Evolutionary conservation across 768 basidiomycete genomes (phyloP).

Genomic region (Agaricus subrufescens): DNA sequence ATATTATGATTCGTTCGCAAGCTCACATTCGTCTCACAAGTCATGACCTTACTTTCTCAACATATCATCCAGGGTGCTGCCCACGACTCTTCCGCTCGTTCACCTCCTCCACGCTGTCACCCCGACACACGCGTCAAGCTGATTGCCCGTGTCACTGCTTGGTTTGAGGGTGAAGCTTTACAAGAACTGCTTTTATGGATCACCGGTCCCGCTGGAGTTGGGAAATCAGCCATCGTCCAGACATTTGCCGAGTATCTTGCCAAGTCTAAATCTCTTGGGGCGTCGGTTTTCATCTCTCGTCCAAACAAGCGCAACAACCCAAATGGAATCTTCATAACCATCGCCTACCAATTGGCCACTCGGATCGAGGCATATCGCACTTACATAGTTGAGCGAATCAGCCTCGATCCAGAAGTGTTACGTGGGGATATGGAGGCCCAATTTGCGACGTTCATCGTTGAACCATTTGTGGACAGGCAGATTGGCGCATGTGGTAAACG

Average conservation of each 20-base stretch:
- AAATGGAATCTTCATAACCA: background rate
- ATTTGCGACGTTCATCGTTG: too few relatives aligned
- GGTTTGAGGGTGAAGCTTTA: background rate
- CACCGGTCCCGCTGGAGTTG: slow-evolving; percentile 7
- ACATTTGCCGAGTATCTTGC: background rate
- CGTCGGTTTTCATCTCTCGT: slow-evolving; percentile 2
- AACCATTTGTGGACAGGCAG: too few relatives aligned
- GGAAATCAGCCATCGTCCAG: slow-evolving; percentile 5
- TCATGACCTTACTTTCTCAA: background rate
- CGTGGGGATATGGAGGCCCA: background rate
- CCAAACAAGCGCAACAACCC: background rate
- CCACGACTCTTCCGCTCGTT: background rate
- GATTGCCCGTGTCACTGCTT: background rate
- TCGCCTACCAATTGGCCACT: background rate
- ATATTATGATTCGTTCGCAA: too few relatives aligned
- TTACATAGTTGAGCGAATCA: background rate
- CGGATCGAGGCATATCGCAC: background rate
- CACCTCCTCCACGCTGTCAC: slow-evolving; percentile 1
- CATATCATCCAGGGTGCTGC: background rate
- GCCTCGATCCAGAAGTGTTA: background rate
- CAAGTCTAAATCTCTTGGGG: background rate
- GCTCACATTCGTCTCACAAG: background rate
- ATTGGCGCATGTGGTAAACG: too few relatives aligned
- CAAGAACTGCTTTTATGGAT: background rate
- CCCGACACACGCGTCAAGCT: background rate